These are phyloP conservation scores for Coemansia sp. DNA, from an alignment of 192 early-diverging fungal genomes.

Conservation along the genomic window DNA sequence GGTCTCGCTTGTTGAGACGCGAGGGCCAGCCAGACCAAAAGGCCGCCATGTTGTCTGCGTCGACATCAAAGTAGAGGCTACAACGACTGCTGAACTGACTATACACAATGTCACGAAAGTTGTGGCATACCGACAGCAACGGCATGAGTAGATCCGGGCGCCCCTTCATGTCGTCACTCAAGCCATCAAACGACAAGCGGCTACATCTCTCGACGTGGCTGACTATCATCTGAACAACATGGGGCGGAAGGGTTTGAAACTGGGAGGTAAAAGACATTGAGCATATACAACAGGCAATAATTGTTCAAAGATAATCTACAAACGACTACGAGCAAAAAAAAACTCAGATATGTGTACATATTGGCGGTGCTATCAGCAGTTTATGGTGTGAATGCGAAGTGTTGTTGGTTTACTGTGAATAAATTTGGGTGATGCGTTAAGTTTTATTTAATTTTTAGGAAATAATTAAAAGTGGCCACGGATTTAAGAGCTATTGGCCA, in stretches of 20 bases:
- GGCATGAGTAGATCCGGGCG: neutral
- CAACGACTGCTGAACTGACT: neutral
- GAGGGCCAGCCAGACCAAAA: neutral
- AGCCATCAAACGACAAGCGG: neutral
- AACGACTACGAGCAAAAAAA: too few species aligned
- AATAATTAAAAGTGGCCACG: too few species aligned
- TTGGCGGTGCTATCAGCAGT: too few species aligned
- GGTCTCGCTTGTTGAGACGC: neutral
- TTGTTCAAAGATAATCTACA: too few species aligned
- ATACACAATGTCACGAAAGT: neutral
- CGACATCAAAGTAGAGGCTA: neutral
- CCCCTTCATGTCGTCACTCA: neutral
- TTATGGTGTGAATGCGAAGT: too few species aligned
- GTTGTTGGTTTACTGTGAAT: too few species aligned
- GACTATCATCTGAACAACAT: neutral
- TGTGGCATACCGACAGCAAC: neutral
- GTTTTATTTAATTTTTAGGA: too few species aligned
- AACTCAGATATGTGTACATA: too few species aligned
- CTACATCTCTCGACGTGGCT: neutral
- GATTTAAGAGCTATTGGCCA: too few species aligned
- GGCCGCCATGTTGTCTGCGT: neutral
- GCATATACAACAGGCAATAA: too few species aligned
- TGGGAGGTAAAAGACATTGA: neutral
- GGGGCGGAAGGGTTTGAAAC: conserved; percentile 1
- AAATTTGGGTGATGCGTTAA: too few species aligned